Base-by-base conservation (phyloP, 768 basidiomycete species). In the Terana coerulea region DNA sequence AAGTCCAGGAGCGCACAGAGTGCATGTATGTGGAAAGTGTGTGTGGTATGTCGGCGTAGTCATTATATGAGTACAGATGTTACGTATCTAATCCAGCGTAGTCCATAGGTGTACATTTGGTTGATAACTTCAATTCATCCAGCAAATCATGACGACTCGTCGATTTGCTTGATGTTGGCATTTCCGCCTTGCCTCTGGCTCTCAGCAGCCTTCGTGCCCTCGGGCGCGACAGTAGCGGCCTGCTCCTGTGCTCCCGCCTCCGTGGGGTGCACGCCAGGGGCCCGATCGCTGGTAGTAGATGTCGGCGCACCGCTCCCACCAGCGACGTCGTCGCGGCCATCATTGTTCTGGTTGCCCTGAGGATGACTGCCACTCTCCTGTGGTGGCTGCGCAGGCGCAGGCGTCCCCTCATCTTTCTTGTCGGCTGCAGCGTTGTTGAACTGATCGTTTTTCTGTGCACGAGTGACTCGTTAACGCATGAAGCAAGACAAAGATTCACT, bases 211-310 rank as follows among this genome's bases (percentile, higher is more conserved):
- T 51, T 54, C 5, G 61, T 60, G 14, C 63, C 59, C 53, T 62
- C 61, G 1, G 61, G 64, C 34, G 64, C 59, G 24, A 60, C 60
- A 11, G 62, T 59, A 21, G 61, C 58, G 1, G 63, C 65, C 56
- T 62, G 60, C 39, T 58, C 59, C 36, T 53, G 31, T n/a, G 41
- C 52, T 5, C 54, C 56, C n/a, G 31, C 47, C 52, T 61, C 60
- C 11, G 53, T 47, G 14, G 56, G 51, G 49, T 52, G 59, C 31
- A 51, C 30, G 25, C 31, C 37, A n/a, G 45, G 29, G 14, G 47
- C 52, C 12, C 46, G 47, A 46, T 53, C 49, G 34, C 31, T 55
- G 2, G 51, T 45, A 5, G 51, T 52, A 24, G 52, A 22, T 15
- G 45, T 47, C 9, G 52, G 46, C 30, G 42, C 28, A 8, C 48